phyloP scores from a whole-genome alignment of 352 stramenopile genomes.

The Phytophthora melonis region DNA sequence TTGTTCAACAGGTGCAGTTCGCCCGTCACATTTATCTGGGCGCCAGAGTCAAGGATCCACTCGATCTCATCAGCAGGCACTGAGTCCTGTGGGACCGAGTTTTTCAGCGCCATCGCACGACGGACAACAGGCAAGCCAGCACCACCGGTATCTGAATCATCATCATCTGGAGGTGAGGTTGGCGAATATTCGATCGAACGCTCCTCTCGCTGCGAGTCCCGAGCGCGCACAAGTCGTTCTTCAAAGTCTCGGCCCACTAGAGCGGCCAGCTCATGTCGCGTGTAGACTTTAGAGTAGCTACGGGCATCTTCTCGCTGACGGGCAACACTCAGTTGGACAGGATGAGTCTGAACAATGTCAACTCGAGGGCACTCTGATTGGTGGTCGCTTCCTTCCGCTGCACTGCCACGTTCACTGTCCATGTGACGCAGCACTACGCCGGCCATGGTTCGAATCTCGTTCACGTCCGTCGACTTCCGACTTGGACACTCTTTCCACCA shows the following conservation, averaged over 20 bases:
- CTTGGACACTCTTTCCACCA: not conserved
- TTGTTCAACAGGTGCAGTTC: constrained; percentile 4
- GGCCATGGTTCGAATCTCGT: constrained; percentile 5
- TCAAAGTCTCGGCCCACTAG: not conserved
- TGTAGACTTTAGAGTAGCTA: not conserved
- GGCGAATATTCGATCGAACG: not conserved
- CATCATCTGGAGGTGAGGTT: not conserved
- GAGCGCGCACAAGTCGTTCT: not conserved
- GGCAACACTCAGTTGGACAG: not conserved
- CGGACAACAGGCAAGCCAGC: not conserved
- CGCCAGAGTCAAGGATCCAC: constrained; percentile 3
- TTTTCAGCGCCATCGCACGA: not conserved
- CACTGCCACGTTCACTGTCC: not conserved
- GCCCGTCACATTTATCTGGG: constrained; percentile 3
- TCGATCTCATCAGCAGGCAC: constrained; percentile 2
- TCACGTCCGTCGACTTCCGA: not conserved
- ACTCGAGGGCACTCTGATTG: not conserved
- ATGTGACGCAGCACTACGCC: not conserved
- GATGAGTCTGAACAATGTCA: not conserved
- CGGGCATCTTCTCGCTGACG: not conserved
- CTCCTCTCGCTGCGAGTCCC: not conserved
- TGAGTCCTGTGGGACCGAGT: not conserved
- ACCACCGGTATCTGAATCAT: not conserved
- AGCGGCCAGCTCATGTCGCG: not conserved
- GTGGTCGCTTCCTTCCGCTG: not conserved